These are phyloP conservation scores for Sarcodon sp. DNA, from an alignment of 768 basidiomycete species.

Conservation along the genomic window DNA sequence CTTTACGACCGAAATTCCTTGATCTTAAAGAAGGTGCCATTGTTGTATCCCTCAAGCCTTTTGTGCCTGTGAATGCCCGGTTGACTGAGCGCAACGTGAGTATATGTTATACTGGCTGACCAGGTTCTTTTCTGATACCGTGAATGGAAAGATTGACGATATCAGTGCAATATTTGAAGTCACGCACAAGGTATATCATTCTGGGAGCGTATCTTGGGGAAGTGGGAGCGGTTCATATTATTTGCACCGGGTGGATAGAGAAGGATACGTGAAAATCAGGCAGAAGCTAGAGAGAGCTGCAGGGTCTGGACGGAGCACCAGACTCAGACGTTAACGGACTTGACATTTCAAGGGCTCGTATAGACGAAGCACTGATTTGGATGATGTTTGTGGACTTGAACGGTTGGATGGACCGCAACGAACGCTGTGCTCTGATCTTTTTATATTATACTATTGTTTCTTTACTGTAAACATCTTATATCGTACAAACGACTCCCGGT, in stretches of 20 bases:
- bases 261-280: slow-evolving; percentile 49
- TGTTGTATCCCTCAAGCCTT: slow-evolving; percentile 82
- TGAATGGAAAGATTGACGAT: slow-evolving; percentile 44
- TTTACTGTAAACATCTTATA: too few relatives aligned
- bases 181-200: slow-evolving; percentile 48
- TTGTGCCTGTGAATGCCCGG: slow-evolving; percentile 59
- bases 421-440: too few relatives aligned
- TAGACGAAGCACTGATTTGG: too few relatives aligned
- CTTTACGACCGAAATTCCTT: slow-evolving; percentile 77
- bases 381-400: too few relatives aligned
- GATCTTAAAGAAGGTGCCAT: slow-evolving; percentile 90
- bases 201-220: slow-evolving; percentile 77
- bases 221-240: slow-evolving; percentile 59
- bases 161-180: slow-evolving; percentile 78
- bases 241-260: slow-evolving; percentile 65
- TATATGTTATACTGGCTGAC: slow-evolving; percentile 1
- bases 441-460: too few relatives aligned
- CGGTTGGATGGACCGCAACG: too few relatives aligned
- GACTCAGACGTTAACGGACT: not conserved
- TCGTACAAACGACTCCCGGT: too few relatives aligned
- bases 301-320: not conserved
- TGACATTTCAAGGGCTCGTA: not conserved
- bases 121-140: not conserved
- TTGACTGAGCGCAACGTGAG: slow-evolving; percentile 73
- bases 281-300: slow-evolving; percentile 35